Evolutionary conservation across 116 monocot species (phyloP).

Genomic region (Zostera marina): DNA sequence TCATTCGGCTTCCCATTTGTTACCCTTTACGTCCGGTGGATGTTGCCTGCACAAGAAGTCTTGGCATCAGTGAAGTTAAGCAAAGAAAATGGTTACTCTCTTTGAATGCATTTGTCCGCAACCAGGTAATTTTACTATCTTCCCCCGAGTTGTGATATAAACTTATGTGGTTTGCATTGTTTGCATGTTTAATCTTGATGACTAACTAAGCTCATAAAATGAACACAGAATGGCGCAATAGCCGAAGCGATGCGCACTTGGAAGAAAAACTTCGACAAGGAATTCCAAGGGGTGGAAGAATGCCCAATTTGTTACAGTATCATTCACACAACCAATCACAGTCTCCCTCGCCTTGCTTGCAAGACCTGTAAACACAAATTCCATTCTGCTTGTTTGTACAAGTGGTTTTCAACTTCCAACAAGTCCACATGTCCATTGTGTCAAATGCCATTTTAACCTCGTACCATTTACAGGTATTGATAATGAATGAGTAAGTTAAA

Average conservation of each 20-base stretch:
- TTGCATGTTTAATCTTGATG: background rate
- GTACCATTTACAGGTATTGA: background rate
- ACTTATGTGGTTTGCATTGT: background rate
- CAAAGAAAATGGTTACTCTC: constrained; percentile 94
- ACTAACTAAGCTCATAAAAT: background rate
- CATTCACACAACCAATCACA: constrained; percentile 83
- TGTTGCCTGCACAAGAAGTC: constrained; percentile 84
- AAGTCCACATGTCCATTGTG: constrained; percentile 93
- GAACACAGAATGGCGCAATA: constrained; percentile 81
- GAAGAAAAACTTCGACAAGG: constrained; percentile 93
- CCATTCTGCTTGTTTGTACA: constrained; percentile 87
- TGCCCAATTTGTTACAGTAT: constrained; percentile 99
- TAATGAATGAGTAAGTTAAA: too few relatives aligned
- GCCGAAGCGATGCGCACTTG: constrained; percentile 78
- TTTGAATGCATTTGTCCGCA: constrained; percentile 79
- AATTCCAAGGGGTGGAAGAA: constrained; percentile 86
- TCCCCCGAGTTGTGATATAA: background rate
- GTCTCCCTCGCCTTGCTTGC: constrained; percentile 81
- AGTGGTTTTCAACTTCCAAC: constrained; percentile 95
- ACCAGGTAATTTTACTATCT: constrained; percentile 42
- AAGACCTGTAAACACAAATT: constrained; percentile 98
- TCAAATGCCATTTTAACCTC: constrained; percentile 73
- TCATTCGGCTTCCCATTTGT: constrained; percentile 73
- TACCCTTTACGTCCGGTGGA: constrained; percentile 87
- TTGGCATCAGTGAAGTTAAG: constrained; percentile 87